These are phyloP conservation scores for Collybia sordida DNA, from an alignment of 768 basidiomycete genomes.

Conservation along the genomic window DNA sequence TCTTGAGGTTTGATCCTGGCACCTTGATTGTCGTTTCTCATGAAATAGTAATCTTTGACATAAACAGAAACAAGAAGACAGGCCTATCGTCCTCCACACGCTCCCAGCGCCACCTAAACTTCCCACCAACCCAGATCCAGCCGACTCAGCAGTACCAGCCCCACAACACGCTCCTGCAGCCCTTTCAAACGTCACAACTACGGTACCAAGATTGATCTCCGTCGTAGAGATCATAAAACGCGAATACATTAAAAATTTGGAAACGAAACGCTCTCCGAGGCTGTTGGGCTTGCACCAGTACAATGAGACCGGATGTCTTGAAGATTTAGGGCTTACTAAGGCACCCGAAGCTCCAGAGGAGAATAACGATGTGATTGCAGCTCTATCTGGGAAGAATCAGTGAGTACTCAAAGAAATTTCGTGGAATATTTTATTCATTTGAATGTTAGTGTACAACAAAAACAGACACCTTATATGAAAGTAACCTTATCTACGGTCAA, in stretches of 20 bases:
- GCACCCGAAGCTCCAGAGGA: constrained; percentile 16
- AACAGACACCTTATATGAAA: constrained; percentile 67
- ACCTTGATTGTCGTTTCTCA: not conserved
- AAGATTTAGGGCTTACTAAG: constrained; percentile 30
- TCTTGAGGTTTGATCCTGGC: constrained; percentile 41
- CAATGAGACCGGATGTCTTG: constrained; percentile 64
- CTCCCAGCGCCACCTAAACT: constrained; percentile 37
- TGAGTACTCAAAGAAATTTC: constrained; percentile 31
- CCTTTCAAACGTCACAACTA: constrained; percentile 32
- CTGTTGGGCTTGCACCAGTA: constrained; percentile 71
- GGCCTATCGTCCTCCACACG: constrained; percentile 59
- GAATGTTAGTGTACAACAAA: constrained; percentile 47
- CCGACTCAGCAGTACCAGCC: constrained; percentile 2
- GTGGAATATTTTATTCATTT: not conserved
- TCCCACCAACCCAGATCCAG: constrained; percentile 3
- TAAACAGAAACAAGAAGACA: constrained; percentile 44
- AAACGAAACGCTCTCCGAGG: constrained; percentile 36
- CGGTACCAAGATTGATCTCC: constrained; percentile 66
- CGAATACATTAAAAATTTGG: constrained; percentile 62
- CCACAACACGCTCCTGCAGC: constrained; percentile 8
- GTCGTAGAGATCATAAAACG: constrained; percentile 86
- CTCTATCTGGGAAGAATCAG: constrained; percentile 61
- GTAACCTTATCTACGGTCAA: constrained; percentile 59
- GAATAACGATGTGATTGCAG: constrained; percentile 36
- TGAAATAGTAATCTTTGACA: not conserved